phyloP scores from a whole-genome alignment of 73 alveolate species.

The Uronychia binucleata region DNA sequence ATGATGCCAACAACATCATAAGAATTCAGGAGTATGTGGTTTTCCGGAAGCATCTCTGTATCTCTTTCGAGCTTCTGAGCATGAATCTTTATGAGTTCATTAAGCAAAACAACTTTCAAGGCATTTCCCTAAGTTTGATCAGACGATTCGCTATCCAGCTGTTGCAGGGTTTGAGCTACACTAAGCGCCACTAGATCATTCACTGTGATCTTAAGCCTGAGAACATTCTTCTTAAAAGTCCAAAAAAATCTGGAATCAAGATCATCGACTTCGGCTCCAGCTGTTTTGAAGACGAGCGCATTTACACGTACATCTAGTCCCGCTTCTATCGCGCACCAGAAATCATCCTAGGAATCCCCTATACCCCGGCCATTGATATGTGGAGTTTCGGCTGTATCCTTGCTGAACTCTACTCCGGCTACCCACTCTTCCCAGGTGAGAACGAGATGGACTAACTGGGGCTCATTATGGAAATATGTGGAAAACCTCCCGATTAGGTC shows the following conservation, averaged over 20 bases:
- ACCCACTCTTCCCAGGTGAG: constrained; percentile 65
- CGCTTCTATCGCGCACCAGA: constrained; percentile 67
- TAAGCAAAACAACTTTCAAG: constrained; percentile 33
- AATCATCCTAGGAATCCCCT: constrained; percentile 54
- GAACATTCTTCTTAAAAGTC: constrained; percentile 35
- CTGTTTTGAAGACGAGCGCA: constrained; percentile 59
- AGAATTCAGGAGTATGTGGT: constrained; percentile 65
- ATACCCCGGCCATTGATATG: constrained; percentile 49
- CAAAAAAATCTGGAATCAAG: constrained; percentile 58
- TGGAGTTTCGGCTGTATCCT: constrained; percentile 64
- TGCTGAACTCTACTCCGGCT: constrained; percentile 60
- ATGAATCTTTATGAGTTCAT: constrained; percentile 40
- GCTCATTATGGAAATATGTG: constrained; percentile 61
- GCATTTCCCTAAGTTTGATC: constrained; percentile 15
- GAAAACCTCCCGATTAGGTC: constrained; percentile 39
- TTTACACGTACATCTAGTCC: constrained; percentile 61
- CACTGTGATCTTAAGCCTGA: constrained; percentile 66
- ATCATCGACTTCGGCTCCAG: constrained; percentile 87
- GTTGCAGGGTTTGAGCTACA: constrained; percentile 27
- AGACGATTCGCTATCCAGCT: constrained; percentile 42
- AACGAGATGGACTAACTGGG: constrained; percentile 59
- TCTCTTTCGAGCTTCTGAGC: constrained; percentile 53
- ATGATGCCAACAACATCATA: constrained; percentile 66
- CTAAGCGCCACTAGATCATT: constrained; percentile 25
- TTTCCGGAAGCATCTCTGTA: constrained; percentile 69